Conservation (phyloP, 2,329 filamentous ascomycete species). For the Xylariomycetidae sp. region DNA sequence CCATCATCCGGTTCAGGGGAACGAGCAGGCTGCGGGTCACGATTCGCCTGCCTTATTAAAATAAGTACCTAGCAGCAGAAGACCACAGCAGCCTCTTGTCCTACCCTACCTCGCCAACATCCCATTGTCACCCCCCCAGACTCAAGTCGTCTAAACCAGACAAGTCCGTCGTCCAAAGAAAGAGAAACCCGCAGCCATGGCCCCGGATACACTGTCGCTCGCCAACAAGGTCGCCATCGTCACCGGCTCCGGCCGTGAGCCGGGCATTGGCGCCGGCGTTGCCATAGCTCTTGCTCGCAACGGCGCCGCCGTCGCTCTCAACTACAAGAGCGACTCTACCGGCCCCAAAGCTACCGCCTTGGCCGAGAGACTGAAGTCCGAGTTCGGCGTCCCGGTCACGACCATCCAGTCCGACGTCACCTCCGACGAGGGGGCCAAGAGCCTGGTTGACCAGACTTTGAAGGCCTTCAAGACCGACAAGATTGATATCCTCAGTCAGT, state of each 20-base stretch:
- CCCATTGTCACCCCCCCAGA: too few relatives aligned
- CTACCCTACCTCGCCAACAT: too few relatives aligned
- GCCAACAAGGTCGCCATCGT: conserved; percentile 36
- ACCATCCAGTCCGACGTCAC: conserved; percentile 16
- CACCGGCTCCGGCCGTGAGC: conserved; percentile 38
- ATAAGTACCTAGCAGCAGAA: too few relatives aligned
- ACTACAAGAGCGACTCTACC: conserved; percentile 32
- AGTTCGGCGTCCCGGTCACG: conserved; percentile 21
- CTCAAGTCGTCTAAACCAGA: too few relatives aligned
- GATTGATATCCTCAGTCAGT: conserved; percentile 24
- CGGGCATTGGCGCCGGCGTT: conserved; percentile 37
- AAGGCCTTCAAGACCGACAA: conserved; percentile 16
- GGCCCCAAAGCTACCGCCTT: conserved; percentile 25
- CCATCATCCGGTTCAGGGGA: too few relatives aligned
- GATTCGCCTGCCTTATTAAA: too few relatives aligned
- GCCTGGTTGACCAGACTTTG: conserved; percentile 17
- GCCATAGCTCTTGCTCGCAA: conserved; percentile 33
- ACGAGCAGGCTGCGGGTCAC: too few relatives aligned
- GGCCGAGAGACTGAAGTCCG: conserved; percentile 18
- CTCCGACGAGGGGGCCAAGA: conserved; percentile 8
- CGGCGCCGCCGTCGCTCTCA: conserved; percentile 34
- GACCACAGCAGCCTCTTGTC: too few relatives aligned
- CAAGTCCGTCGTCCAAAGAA: too few relatives aligned
- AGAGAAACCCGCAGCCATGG: too few relatives aligned
- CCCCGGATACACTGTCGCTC: conserved; percentile 32